phyloP scores from a whole-genome alignment of 495 filamentous ascomycete genomes.

The Aeminium ludgeri region DNA sequence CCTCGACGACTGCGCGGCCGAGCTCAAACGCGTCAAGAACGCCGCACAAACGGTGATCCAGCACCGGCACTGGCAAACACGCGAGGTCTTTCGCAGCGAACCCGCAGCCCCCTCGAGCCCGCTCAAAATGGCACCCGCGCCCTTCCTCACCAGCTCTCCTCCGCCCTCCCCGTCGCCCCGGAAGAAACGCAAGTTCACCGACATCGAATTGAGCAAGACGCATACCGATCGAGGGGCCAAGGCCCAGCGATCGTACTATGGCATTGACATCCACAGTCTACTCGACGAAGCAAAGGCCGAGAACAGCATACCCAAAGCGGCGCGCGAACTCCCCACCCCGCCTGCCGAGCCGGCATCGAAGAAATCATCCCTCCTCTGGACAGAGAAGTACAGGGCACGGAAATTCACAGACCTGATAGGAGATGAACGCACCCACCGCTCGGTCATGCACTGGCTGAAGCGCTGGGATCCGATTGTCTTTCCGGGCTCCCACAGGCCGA shows the following conservation, averaged over 20 bases:
- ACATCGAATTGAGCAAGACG: conserved; percentile 10
- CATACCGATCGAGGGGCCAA: conserved; percentile 34
- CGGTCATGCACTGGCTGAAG: conserved; percentile 86
- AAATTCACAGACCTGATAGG: conserved; percentile 87
- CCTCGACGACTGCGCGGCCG: conserved; percentile 32
- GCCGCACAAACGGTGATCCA: conserved; percentile 41
- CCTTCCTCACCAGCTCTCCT: conserved; percentile 48
- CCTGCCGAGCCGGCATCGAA: conserved; percentile 4
- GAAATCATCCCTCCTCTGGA: conserved; percentile 24
- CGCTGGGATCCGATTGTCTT: conserved; percentile 87
- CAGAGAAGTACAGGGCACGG: conserved; percentile 52
- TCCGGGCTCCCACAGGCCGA: conserved; percentile 46
- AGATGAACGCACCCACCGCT: conserved; percentile 83
- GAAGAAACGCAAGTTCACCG: conserved; percentile 12
- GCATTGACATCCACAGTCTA: conserved; percentile 71
- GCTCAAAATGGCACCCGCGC: conserved; percentile 36
- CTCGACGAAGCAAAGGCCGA: conserved; percentile 39
- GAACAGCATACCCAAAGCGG: conserved; percentile 6
- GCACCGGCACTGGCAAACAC: conserved; percentile 40
- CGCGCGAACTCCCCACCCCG: conserved; percentile 8
- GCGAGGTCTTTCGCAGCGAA: conserved; percentile 47
- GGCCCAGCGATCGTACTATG: conserved; percentile 75
- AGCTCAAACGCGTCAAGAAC: conserved; percentile 34
- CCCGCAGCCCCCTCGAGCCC: conserved; percentile 30
- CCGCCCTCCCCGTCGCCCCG: conserved; percentile 38